These are phyloP conservation scores for Monoraphidium neglectum DNA, from an alignment of 139 green algal genomes.

Conservation along the genomic window DNA sequence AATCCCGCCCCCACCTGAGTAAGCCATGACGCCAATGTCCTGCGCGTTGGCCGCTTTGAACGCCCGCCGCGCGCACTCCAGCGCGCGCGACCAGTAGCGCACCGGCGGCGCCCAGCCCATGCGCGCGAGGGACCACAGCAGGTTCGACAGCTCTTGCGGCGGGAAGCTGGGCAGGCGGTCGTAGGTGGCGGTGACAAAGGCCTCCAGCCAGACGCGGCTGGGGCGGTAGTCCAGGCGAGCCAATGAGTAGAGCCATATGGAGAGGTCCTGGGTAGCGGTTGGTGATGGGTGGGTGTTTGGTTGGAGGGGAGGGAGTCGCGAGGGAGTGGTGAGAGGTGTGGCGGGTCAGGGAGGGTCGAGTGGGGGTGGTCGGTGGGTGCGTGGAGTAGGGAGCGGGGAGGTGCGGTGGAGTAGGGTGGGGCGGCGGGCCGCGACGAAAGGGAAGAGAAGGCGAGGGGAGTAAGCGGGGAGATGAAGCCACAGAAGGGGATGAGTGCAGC, in stretches of 20 bases:
- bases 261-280: slow-evolving; percentile 18
- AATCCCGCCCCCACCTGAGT: no score
- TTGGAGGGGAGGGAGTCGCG: no score
- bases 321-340: neutral
- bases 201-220: slow-evolving; percentile 19
- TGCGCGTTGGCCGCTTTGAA: no score
- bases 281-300: neutral
- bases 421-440: neutral
- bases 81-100: no score
- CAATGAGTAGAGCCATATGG: slow-evolving; percentile 32
- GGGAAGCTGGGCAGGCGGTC: slow-evolving; percentile 2
- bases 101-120: no score
- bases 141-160: neutral
- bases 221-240: slow-evolving; percentile 20
- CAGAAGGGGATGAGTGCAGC: neutral
- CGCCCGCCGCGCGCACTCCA: no score
- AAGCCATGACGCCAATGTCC: no score
- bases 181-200: slow-evolving; percentile 10
- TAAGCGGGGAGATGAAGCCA: neutral
- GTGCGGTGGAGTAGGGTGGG: neutral
- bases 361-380: neutral
- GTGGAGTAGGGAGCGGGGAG: neutral
- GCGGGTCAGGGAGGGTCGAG: neutral
- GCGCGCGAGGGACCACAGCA: neutral
- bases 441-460: neutral